Base-by-base conservation (phyloP, 306 rosid species). In the Acacia melanoxylon region DNA sequence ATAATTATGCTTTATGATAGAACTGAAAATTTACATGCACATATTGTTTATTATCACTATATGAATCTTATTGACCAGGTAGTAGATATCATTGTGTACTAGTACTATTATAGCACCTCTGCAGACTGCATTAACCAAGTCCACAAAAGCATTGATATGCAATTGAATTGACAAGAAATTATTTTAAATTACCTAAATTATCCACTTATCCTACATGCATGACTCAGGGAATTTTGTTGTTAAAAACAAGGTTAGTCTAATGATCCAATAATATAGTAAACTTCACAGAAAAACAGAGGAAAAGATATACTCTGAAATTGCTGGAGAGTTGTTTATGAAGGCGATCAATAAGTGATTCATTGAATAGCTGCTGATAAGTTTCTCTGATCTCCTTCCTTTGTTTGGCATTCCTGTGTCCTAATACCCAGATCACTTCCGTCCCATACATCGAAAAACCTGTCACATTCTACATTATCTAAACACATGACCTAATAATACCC, bases 271-370 rank as follows among this genome's bases (percentile, higher is more conserved):
- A 27, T 14, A 15, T 5, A 27, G 11, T 46, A 4, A 45, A 46
- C 13, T 25, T 42, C 9, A 33, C 19, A 25, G 61, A 54, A 40
- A 40, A 15, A 27, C 76, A 83, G 46, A 69, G 56, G 72, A 70
- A 77, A 20, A 52, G 58, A 20, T 93, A 80, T 96, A 96, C 99
- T 84, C 92, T 41, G 82, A 91, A 96, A 86, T 96, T 92, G 78
- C 97, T 93, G 16, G 96, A 93, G 84, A 96, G 92, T 85, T 92
- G 94, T 24, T 91, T 81, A 15, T 83, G 20, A 65, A 96, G 97
- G 74, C 87, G 79, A 49, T 87, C 92, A 68, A 91, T 65, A 77
- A 96, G 97, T 15, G 94, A 88, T 85, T 93, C 90, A 13, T 91
- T 90, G 87, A 89, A 93, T 76, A 93, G 94, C 83, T 91, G 86